Evolutionary conservation across 306 rosid genomes (phyloP), one percentile per base, ranked within the genome.

Genomic region (Sesbania bispinosa): DNA sequence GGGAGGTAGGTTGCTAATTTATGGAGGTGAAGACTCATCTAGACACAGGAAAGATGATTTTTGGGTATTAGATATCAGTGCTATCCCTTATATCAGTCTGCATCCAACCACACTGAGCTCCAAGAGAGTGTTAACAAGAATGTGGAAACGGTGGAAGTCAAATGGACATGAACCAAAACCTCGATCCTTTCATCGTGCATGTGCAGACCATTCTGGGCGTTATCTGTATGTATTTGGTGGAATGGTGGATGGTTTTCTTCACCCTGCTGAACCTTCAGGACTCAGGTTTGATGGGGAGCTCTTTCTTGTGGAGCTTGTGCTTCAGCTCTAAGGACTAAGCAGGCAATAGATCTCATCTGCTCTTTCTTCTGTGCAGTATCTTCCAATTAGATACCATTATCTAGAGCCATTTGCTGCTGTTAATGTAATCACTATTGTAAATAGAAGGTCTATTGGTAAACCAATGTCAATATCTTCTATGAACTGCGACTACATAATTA

Each of bases 101-200:
- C 88, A 86, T 76, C 74, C 76, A 47, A 69, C 76, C 26, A 27
- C 66, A 16, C 21, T 71, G 54, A 77, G 73, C 71, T 83, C 91
- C 1, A 78, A 48, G 80, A 71, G 73, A 62, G 48, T 67, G 63
- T 51, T 72, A 76, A 81, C 79, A 6, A 89, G 77, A 66, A 81
- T 89, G 92, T 92, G 96, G 97, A 90, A 58, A 77, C 61, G 81
- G 14, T 81, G 89, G 75, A 81, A 58, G 62, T 82, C 83, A 51
- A 85, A 41, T 33, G 94, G 89, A 43, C 75, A 75, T 16, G 77
- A 75, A 27, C 85, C 85, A 2, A 75, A 29, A 8, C n/a, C 82
- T 5, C 77, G 92, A 62, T 93, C 98, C 0, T 93, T 93, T 76
- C 98, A 93, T 74, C 89, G 96, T 5, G 89, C 97, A 0, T 90